Percentiles rank a stretch among this genome's conserved stretches.
phyloP scores from a whole-genome alignment of 768 basidiomycete genomes.

The Brasilioporus rufonigricans region DNA sequence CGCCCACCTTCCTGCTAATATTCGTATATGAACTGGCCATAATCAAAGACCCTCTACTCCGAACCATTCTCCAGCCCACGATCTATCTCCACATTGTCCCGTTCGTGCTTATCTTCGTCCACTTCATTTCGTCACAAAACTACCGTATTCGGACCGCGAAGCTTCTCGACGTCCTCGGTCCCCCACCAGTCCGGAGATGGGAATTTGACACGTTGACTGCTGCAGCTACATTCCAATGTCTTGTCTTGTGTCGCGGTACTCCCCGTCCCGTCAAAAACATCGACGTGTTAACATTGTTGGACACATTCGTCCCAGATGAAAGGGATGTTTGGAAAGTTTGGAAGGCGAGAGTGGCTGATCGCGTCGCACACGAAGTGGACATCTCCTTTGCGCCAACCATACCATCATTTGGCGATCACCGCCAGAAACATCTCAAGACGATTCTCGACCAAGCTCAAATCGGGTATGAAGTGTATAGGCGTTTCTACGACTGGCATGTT shows the following conservation, averaged over 20 bases:
- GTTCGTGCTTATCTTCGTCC: no score
- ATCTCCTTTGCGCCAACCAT: not conserved
- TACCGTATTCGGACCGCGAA: not conserved
- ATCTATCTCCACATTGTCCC: no score
- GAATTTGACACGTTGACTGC: slow-evolving; percentile 1
- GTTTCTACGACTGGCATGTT: not conserved
- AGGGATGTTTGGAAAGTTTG: not conserved
- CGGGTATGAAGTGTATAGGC: not conserved
- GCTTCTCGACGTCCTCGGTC: slow-evolving; percentile 3
- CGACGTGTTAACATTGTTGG: not conserved
- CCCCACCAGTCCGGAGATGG: slow-evolving; percentile 3
- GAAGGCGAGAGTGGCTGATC: not conserved
- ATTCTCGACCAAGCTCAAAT: slow-evolving; percentile 6
- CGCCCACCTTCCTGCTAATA: no score
- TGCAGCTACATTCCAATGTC: slow-evolving; percentile 4
- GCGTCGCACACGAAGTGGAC: not conserved
- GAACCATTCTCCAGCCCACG: no score
- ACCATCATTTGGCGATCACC: not conserved
- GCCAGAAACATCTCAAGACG: not conserved
- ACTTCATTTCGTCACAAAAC: not conserved
- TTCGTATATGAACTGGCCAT: no score
- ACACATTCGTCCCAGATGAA: not conserved
- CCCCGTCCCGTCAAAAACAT: slow-evolving; percentile 1
- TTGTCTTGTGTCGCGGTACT: slow-evolving; percentile 1
- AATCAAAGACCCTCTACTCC: no score